These are phyloP conservation scores for Mortierella alpina DNA, from an alignment of 192 early-diverging fungal species.

Conservation along the genomic window DNA sequence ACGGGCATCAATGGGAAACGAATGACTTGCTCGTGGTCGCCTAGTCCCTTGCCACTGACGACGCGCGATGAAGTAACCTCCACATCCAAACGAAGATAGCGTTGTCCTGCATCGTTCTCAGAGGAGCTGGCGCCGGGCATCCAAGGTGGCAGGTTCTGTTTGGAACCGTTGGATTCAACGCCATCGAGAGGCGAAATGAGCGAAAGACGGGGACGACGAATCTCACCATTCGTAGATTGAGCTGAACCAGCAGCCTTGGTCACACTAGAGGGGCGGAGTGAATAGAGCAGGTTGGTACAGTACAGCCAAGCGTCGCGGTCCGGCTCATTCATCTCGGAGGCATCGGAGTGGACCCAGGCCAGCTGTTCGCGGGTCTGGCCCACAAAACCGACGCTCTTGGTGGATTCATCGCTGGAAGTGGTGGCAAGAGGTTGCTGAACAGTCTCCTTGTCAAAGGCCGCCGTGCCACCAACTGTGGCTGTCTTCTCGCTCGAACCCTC, in stretches of 20 bases:
- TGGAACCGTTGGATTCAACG: slow-evolving; percentile 21
- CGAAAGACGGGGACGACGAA: slow-evolving; percentile 48
- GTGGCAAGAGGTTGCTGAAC: neutral
- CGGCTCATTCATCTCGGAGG: slow-evolving; percentile 27
- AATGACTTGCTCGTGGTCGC: slow-evolving; percentile 43
- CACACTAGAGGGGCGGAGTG: slow-evolving; percentile 39
- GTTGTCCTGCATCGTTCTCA: slow-evolving; percentile 44
- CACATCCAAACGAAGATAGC: slow-evolving; percentile 78
- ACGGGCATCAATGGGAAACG: slow-evolving; percentile 45
- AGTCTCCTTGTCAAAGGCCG: slow-evolving; percentile 14
- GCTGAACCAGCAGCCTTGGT: slow-evolving; percentile 35
- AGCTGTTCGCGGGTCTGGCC: slow-evolving; percentile 17
- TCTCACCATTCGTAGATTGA: slow-evolving; percentile 43
- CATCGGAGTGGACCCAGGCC: slow-evolving; percentile 8
- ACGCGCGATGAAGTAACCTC: slow-evolving; percentile 74
- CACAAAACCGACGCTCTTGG: slow-evolving; percentile 54
- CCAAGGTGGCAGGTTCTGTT: slow-evolving; percentile 40
- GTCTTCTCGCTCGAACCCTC: neutral
- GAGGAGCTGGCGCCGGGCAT: slow-evolving; percentile 50
- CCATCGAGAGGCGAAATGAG: slow-evolving; percentile 45
- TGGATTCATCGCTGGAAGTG: slow-evolving; percentile 1
- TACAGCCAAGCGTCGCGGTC: slow-evolving; percentile 42
- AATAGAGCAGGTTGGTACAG: slow-evolving; percentile 43
- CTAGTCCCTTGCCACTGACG: slow-evolving; percentile 52
- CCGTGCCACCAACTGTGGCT: slow-evolving; percentile 3